Base-by-base conservation (phyloP, 1,139 yeast species). In the Kodamaea sp. region DNA sequence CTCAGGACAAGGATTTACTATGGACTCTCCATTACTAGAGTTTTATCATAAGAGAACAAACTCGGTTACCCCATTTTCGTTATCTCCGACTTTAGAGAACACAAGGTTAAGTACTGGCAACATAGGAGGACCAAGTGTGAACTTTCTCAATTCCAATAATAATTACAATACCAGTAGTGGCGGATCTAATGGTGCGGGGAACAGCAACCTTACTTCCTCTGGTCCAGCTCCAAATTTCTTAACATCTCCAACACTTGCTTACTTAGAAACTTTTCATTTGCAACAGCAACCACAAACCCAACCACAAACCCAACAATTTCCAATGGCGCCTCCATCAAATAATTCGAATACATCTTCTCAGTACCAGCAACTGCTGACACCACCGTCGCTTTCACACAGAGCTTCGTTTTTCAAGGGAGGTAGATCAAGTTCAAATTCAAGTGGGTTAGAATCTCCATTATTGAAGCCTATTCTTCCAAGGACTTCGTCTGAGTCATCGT, bases 401-500 rank as follows among this genome's bases (percentile, higher is more conserved):
- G 26, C 49, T 2, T 38, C 46, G 8, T 32, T 41, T 8, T 46
- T 45, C 42, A 47, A 45, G 29, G 25, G 24, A 23, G 40, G 46
- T 20, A 47, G 65, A 37, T 54, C 67, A 1, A 55, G 58, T 6
- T 48, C 75, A 0, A 60, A 57, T 33, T 61, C 72, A 2, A 69
- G 76, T 43, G 65, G 67, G 2, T 50, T 66, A 6, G 77, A 69
- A 2, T 73, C 84, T 0, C 84, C 84, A 0, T 46, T 65, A 29
- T 52, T 76, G 24, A 69, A 68, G 29, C 80, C 84, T 6, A 47
- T 63, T 6, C 45, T 74, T 3, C 74, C 75, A 23, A 57, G 79
- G 32, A 70, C 80, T 0, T 63, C 75, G 1, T 74, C 81, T 0
- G 84, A 78, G 38, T 65, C 79, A 0, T 78, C 83, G 0, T 75